Evolutionary conservation across 2,329 filamentous ascomycete species (phyloP).

Genomic region (Sarocladium kiliense): DNA sequence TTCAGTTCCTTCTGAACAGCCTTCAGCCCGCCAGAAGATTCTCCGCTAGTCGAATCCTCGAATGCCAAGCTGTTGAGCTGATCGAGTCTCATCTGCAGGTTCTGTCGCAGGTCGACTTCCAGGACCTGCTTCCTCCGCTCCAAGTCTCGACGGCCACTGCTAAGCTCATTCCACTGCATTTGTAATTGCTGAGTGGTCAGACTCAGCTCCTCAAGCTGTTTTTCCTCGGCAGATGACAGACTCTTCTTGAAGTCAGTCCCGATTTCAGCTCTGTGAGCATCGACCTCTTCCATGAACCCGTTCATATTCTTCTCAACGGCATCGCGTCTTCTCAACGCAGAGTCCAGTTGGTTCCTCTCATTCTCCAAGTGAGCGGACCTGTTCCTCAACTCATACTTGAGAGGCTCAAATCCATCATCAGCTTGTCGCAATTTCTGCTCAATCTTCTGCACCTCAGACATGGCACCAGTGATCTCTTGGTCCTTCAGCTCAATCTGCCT

Average conservation of each 20-base stretch:
- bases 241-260: slow-evolving; percentile 88
- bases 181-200: slow-evolving; percentile 67
- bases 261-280: slow-evolving; percentile 74
- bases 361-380: slow-evolving; percentile 72
- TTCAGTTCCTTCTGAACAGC: slow-evolving; percentile 79
- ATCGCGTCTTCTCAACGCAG: slow-evolving; percentile 58
- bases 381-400: slow-evolving; percentile 69
- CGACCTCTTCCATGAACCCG: slow-evolving; percentile 68
- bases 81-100: slow-evolving; percentile 80
- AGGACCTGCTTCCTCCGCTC: slow-evolving; percentile 78
- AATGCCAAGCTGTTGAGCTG: slow-evolving; percentile 74
- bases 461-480: slow-evolving; percentile 83
- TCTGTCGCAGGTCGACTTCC: slow-evolving; percentile 84
- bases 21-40: slow-evolving; percentile 61
- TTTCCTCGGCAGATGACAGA: slow-evolving; percentile 76
- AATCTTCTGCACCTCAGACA: slow-evolving; percentile 76
- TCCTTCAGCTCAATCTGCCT: slow-evolving; percentile 71
- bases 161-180: slow-evolving; percentile 70
- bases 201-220: slow-evolving; percentile 67
- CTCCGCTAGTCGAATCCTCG: slow-evolving; percentile 57
- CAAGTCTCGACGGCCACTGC: slow-evolving; percentile 66
- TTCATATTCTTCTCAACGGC: slow-evolving; percentile 72
- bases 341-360: slow-evolving; percentile 67
- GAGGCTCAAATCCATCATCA: slow-evolving; percentile 75
- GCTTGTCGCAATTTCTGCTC: slow-evolving; percentile 73